Evolutionary conservation across 495 filamentous ascomycete genomes (phyloP).

Genomic region (Cetradonia linearis): DNA sequence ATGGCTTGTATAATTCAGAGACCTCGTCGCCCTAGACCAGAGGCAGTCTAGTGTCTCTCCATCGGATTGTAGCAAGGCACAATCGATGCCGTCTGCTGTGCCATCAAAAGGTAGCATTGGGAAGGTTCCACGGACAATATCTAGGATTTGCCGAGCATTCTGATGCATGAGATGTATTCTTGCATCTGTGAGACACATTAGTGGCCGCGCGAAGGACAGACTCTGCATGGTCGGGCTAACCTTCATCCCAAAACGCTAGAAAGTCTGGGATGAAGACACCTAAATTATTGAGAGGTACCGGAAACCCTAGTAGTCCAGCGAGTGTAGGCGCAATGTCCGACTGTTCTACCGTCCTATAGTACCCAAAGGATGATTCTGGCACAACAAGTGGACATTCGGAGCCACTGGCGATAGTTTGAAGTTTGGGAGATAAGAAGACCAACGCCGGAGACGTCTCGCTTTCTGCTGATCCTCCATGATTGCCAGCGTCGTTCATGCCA

Average conservation of each 20-base stretch:
- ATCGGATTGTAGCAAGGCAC: slow-evolving; percentile 34
- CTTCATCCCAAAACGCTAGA: slow-evolving; percentile 58
- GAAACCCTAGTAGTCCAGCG: slow-evolving; percentile 77
- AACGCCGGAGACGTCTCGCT: slow-evolving; percentile 91
- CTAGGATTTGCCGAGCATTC: slow-evolving; percentile 71
- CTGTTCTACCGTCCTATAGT: slow-evolving; percentile 77
- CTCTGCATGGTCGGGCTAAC: slow-evolving; percentile 27
- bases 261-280: slow-evolving; percentile 78
- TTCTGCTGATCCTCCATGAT: slow-evolving; percentile 85
- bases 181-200: slow-evolving; percentile 38
- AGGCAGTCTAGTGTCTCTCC: slow-evolving; percentile 56
- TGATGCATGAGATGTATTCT: slow-evolving; percentile 54
- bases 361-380: slow-evolving; percentile 53
- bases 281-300: slow-evolving; percentile 83
- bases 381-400: slow-evolving; percentile 35
- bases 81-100: slow-evolving; percentile 30
- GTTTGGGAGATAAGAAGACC: slow-evolving; percentile 81
- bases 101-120: slow-evolving; percentile 44
- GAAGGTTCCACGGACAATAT: slow-evolving; percentile 61
- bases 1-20: slow-evolving; percentile 7
- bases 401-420: slow-evolving; percentile 44
- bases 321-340: slow-evolving; percentile 86
- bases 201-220: background rate
- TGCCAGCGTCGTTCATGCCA: slow-evolving; percentile 98
- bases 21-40: slow-evolving; percentile 39